Evolutionary conservation across 306 rosid genomes (phyloP), one percentile per base, ranked within the genome.

Genomic region (Medicago arabica): DNA sequence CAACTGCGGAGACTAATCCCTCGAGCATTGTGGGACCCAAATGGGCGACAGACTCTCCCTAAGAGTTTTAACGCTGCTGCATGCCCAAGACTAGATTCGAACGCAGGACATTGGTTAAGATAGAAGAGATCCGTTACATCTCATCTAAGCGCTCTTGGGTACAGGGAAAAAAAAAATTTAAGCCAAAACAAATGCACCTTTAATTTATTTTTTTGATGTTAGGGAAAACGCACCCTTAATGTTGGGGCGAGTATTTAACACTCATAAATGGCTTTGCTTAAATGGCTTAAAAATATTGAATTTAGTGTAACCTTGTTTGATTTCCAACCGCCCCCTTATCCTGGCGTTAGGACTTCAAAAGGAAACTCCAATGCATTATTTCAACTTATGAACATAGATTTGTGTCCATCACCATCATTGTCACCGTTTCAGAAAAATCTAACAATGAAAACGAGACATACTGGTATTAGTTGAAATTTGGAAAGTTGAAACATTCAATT

Each of bases 341-440:
- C 60, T 77, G 25, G 25, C 43, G 76, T 68, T 77, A 44, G 28
- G 49, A 47, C 51, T 68, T 44, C 7, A 61, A 67, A 63, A 62
- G 66, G 47, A 69, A 60, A 69, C 55, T 69, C 71, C 54, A 58
- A 44, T 11, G 40, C 14, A 6, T 34, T 25, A 15, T 13, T 46
- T 75, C n/a, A 16, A 36, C 47, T 36, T 65, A 40, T 66, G 4
- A 19, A 6, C 17, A 65, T 14, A 38, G 7, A 11, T 51, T 28
- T 28, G 31, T 28, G 50, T 17, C 61, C 18, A 34, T 44, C 50
- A 46, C 81, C 57, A 44, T 28, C 81, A 57, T 19, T 36, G 62
- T 70, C 66, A 39, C 39, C 21, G 19, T 78, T 60, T 44, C 50
- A 44, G 14, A 28, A 44, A 44, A 44, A 44, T 7, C 66, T 28